phyloP scores from a whole-genome alignment of 2,329 filamentous ascomycete genomes.

The Trichoderma guizhouense region DNA sequence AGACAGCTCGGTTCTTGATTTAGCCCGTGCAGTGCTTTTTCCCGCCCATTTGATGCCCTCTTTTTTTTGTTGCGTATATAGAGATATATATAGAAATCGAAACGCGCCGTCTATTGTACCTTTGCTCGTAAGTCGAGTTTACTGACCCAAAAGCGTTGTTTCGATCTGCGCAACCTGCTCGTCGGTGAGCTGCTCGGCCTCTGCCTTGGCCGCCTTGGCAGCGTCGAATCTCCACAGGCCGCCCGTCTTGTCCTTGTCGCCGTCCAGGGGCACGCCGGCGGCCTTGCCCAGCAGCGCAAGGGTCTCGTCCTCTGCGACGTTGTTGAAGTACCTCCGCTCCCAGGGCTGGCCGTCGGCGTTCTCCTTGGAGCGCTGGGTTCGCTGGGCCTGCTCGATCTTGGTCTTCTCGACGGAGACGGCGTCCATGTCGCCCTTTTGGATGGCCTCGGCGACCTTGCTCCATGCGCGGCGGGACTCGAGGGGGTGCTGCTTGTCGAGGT shows the following conservation, averaged over 20 bases:
- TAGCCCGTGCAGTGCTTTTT: background rate
- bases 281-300: constrained; percentile 44
- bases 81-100: background rate
- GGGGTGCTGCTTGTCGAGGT: constrained; percentile 75
- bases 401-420: constrained; percentile 73
- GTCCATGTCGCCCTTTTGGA: constrained; percentile 81
- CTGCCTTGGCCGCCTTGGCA: constrained; percentile 40
- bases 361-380: constrained; percentile 69
- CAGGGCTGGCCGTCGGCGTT: constrained; percentile 71
- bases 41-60: background rate
- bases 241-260: constrained; percentile 59
- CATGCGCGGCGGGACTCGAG: constrained; percentile 87
- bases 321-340: constrained; percentile 79
- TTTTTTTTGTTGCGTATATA: background rate
- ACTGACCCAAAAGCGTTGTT: constrained; percentile 43
- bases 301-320: constrained; percentile 45
- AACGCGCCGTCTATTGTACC: background rate
- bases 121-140: constrained; percentile 8
- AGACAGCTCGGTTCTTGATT: background rate
- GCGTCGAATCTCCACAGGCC: constrained; percentile 59
- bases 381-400: constrained; percentile 86
- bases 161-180: constrained; percentile 43
- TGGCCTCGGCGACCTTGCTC: constrained; percentile 78
- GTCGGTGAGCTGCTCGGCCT: constrained; percentile 36
- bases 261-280: constrained; percentile 47